A percentile compares a stretch with the other conserved stretches of the same genome.
Evolutionary conservation across 495 filamentous ascomycete genomes (phyloP).

Genomic region (Neurospora hispaniola): DNA sequence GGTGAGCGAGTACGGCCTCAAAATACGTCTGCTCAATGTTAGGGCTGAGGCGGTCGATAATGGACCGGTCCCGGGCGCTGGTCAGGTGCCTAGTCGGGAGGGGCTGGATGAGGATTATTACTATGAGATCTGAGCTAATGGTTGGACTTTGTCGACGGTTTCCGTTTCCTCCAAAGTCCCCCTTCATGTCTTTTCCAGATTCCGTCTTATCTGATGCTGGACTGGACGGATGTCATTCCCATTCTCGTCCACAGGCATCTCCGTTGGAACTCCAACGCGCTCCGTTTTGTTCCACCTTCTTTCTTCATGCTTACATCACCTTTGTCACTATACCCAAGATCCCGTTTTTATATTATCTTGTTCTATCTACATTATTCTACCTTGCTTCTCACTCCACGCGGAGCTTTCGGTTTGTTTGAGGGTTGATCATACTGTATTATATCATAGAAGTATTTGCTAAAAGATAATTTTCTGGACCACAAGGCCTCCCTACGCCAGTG

Average conservation of each 20-base stretch:
- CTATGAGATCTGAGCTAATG: conserved; percentile 45
- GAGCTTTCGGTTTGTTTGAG: background rate
- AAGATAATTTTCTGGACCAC: background rate
- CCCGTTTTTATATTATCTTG: background rate
- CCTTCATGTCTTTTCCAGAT: background rate
- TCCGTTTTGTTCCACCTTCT: conserved; percentile 2
- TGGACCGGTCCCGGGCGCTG: conserved; percentile 38
- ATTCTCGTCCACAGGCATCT: background rate
- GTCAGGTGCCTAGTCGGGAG: conserved; percentile 48
- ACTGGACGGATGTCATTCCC: background rate
- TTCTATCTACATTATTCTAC: background rate
- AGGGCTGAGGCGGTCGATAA: conserved; percentile 64
- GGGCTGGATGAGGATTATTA: conserved; percentile 60
- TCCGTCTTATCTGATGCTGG: background rate
- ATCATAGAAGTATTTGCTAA: background rate
- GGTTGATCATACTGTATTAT: background rate
- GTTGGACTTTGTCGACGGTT: background rate
- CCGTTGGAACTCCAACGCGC: background rate
- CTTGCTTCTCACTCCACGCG: background rate
- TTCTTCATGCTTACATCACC: background rate
- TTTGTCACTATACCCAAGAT: conserved; percentile 4
- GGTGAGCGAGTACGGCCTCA: conserved; percentile 81
- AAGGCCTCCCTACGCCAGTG: background rate
- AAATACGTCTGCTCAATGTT: conserved; percentile 89
- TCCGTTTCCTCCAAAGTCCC: background rate